Evolutionary conservation across 129 eudicot species (phyloP).

Genomic region (Silybum marianum): DNA sequence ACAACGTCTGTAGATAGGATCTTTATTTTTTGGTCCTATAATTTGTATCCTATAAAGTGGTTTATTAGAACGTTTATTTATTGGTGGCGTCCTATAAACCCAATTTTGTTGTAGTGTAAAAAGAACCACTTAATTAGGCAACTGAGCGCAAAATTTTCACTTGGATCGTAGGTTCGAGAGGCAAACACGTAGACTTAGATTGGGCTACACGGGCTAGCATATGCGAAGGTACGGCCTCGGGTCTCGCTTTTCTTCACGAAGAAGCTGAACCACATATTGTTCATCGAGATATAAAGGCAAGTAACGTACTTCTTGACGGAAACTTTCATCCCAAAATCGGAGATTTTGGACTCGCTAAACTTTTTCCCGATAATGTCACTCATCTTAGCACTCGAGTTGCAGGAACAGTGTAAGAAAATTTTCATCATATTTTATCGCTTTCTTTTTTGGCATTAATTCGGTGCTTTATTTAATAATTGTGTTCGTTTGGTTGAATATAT

Average conservation of each 20-base stretch:
- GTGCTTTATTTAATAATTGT: background rate
- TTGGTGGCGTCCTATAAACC: too few relatives aligned
- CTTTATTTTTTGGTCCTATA: too few relatives aligned
- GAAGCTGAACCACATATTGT: slow-evolving; percentile 68
- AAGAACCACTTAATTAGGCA: too few relatives aligned
- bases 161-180: slow-evolving; percentile 59
- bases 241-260: slow-evolving; percentile 84
- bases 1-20: too few relatives aligned
- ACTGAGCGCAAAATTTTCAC: too few relatives aligned
- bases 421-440: background rate
- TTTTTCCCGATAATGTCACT: slow-evolving; percentile 81
- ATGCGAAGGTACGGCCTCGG: slow-evolving; percentile 72
- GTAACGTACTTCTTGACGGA: slow-evolving; percentile 80
- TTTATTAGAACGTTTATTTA: too few relatives aligned
- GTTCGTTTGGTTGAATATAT: background rate
- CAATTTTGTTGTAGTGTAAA: too few relatives aligned
- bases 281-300: slow-evolving; percentile 86
- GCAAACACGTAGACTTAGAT: slow-evolving; percentile 45
- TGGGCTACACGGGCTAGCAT: slow-evolving; percentile 79
- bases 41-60: too few relatives aligned
- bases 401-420: slow-evolving; percentile 69
- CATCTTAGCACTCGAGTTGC: slow-evolving; percentile 76
- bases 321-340: slow-evolving; percentile 73
- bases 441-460: background rate
- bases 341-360: slow-evolving; percentile 79